Evolutionary conservation across 805 yeast species (phyloP), one percentile per base, ranked within the genome.

Genomic region (Lachancea fermentati): DNA sequence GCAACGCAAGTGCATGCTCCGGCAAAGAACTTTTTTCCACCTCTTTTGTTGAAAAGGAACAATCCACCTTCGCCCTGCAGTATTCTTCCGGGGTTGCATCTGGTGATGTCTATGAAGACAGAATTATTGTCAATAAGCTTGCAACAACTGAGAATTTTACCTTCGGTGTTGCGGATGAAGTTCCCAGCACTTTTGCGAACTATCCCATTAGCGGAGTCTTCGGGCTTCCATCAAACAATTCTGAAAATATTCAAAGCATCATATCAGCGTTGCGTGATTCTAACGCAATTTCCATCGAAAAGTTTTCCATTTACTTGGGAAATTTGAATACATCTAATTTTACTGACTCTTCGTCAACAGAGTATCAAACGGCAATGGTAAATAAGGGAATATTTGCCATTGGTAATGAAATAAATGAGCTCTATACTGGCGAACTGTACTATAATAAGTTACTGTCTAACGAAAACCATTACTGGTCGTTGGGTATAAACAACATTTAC

Each of bases 191-290:
- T 42, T 79, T 80, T 46, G 63, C 62, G 3, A 62, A 64, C 13
- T 79, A 75, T 55, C 66, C 71, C 12, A 71, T 78, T 30, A 73
- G 76, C 46, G 86, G 86, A 13, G 71, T 79, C 14, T 52, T 80
- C 39, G 85, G 85, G 2, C 64, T 79, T 19, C 75, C 84, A 3
- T 66, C 78, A 3, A 55, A 60, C 30, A 68, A 68, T 36, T 52
- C 68, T 6, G 44, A 66, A 1, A 47, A 56, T 3, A 55, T 59
- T 12, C 58, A 60, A 32, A 72, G 75, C 50, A 57, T 73, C 33
- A 63, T 74, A 12, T 57, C 67, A 19, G 71, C 62, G 18, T 53
- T 73, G 34, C 50, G 66, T 17, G 55, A 59, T 2, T 52, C 61
- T 0, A 60, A 58, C 17, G 54, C 62, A 19, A 67, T 73, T 31